Evolutionary conservation across 352 stramenopile genomes (phyloP), one percentile per base, ranked within the genome.

Genomic region (Bremia lactucae): DNA sequence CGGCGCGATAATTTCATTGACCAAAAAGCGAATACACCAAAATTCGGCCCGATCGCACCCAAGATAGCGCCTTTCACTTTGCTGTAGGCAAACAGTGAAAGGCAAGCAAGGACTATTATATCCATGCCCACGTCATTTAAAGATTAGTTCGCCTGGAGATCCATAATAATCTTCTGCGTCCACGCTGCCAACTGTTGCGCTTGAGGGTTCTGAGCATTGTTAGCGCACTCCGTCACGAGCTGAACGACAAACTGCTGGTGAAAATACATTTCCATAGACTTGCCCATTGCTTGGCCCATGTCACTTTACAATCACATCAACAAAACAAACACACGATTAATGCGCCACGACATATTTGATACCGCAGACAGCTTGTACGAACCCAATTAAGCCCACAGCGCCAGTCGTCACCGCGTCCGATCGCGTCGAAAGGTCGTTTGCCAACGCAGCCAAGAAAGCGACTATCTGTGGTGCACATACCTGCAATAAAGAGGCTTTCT

Each of bases 351-450:
- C 7, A 41, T 4, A 8, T 9, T 22, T 16, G 2, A 19, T 26
- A 5, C 6, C 16, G 25, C 7, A 37, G 28, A 29, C 3, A 41
- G 49, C 14, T n/a, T 41, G 38, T 16, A 46, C 70, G 44, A 72
- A 91, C 78, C 83, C 83, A 69, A 95, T 80, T 36, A 95, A 50
- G 14, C 88, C 88, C 18, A 96, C 83, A 14, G 89, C 86, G 28
- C 87, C 87, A 36, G 73, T 90, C n/a, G 95, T 84, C 43, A 98
- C 90, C 46, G 75, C 73, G 36, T 96, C 83, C 50, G 91, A 83
- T 42, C 78, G 70, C 55, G 83, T 92, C 16, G 63, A 46, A 25
- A 70, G 41, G 46, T 97, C 88, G 26, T 78, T 76, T 22, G 86
- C 72, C 20, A 97, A 36, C 19, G 78, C 83, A 51, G 85, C 68